phyloP scores from a whole-genome alignment of 2,329 filamentous ascomycete genomes.

The Cladosporium sphaerospermum region DNA sequence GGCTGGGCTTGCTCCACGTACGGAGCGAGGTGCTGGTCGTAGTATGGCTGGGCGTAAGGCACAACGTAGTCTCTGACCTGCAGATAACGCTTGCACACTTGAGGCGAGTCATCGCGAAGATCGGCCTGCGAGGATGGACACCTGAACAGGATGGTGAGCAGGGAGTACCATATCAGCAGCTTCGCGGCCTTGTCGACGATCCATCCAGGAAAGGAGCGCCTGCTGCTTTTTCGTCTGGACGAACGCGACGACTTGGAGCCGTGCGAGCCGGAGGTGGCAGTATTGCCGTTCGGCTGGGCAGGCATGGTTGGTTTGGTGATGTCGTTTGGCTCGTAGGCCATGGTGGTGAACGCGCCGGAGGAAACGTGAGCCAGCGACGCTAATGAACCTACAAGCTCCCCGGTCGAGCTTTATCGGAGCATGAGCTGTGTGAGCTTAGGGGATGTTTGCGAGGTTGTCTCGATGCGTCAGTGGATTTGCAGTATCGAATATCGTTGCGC shows the following conservation, averaged over 20 bases:
- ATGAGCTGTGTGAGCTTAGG: too few relatives aligned
- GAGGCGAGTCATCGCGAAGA: constrained; percentile 64
- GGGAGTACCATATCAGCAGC: constrained; percentile 76
- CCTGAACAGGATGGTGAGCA: constrained; percentile 72
- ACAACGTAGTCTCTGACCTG: constrained; percentile 59
- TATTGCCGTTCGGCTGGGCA: constrained; percentile 16
- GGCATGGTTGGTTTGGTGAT: constrained; percentile 14
- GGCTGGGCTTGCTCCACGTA: constrained; percentile 73
- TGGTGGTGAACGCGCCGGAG: background rate
- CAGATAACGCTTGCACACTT: constrained; percentile 75
- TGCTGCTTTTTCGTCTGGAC: constrained; percentile 12
- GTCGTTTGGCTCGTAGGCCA: constrained; percentile 3
- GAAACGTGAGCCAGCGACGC: background rate
- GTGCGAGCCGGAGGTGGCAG: constrained; percentile 10
- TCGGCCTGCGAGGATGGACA: constrained; percentile 67
- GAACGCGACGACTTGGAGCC: constrained; percentile 14
- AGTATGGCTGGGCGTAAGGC: constrained; percentile 79
- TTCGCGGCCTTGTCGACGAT: constrained; percentile 35
- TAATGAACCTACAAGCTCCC: too few relatives aligned
- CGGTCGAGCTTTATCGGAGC: too few relatives aligned
- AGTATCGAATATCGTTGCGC: too few relatives aligned
- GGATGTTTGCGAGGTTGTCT: too few relatives aligned
- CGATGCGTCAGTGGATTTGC: too few relatives aligned
- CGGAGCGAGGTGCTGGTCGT: constrained; percentile 73
- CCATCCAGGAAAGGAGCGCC: constrained; percentile 20